Percentiles rank a stretch among this genome's conserved stretches.
Conservation (phyloP, 192 early-diverging fungal species). For the Oehlia diaphana region DNA sequence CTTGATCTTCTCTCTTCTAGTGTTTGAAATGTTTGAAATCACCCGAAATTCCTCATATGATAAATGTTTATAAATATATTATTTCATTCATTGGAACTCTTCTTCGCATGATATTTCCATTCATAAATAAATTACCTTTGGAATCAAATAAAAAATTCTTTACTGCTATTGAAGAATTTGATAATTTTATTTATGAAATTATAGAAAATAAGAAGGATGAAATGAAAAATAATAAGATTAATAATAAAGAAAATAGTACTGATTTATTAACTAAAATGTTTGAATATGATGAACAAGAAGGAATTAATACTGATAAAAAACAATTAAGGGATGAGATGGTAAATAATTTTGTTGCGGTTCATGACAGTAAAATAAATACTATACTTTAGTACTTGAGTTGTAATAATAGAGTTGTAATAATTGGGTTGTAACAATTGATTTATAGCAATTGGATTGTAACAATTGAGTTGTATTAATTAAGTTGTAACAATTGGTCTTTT, state of each 20-base stretch:
- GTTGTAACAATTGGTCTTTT: too few relatives aligned
- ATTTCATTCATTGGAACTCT: background rate
- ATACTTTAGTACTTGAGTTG: too few relatives aligned
- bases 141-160: background rate
- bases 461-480: too few relatives aligned
- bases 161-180: background rate
- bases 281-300: too few relatives aligned
- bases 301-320: too few relatives aligned
- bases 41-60: background rate
- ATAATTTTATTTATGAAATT: background rate
- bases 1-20: background rate
- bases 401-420: too few relatives aligned
- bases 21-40: background rate
- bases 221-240: background rate
- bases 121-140: background rate
- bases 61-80: background rate
- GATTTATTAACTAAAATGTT: background rate
- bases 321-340: too few relatives aligned
- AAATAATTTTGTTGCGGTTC: too few relatives aligned
- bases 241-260: background rate
- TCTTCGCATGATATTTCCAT: background rate
- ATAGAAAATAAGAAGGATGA: background rate
- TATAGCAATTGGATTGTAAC: too few relatives aligned
- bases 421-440: too few relatives aligned
- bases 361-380: too few relatives aligned